Base-by-base conservation (phyloP, 192 early-diverging fungal genomes). In the Umbelopsis vinacea region DNA sequence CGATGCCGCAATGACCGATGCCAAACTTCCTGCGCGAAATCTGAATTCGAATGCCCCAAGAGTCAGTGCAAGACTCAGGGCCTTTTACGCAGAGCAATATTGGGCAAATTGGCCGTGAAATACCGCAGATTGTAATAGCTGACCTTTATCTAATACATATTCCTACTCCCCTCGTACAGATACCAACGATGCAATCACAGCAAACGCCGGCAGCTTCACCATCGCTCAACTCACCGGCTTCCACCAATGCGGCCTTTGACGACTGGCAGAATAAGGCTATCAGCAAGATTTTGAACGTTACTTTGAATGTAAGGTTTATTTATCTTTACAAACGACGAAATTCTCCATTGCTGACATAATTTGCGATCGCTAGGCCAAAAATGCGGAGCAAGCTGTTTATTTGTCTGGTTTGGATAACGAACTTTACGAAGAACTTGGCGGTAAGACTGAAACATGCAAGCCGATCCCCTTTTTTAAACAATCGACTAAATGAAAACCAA, bases 211-310 rank as follows among this genome's bases (percentile, higher is more conserved):
- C 22, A 67, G 11, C 38, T 40, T 40, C 38, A 8, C 6, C 40
- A 43, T 7, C 40, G 40, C 40, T 40, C 40, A 46, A 69, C 5
- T 52, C 35, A 8, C 70, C 80, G 3, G 48, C 73, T 17, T 21
- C 71, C 11, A 12, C 5, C 40, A 43, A 43, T 11, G 8, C 6
- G 6, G 40, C 40, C 0, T 83, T 90, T 70, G 88, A 87, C 26
- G 87, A 88, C 19, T 98, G 96, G 96, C 92, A 94, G 75, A 91
- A 94, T 76, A 89, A 92, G 46, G 91, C 91, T 6, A 77, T 95
- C 19, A 91, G 91, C 15, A 87, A 84, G 67, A 85, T 98, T 37
- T 84, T 98, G 57, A 79, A 86, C 19, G 90, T 94, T 23, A 93
- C 93, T 12, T 81, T 98, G 33, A 81, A 93, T 79, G 92, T 91